Evolutionary conservation across 2,329 filamentous ascomycete species (phyloP).

Genomic region (Cephalotrichum gorgonifer): DNA sequence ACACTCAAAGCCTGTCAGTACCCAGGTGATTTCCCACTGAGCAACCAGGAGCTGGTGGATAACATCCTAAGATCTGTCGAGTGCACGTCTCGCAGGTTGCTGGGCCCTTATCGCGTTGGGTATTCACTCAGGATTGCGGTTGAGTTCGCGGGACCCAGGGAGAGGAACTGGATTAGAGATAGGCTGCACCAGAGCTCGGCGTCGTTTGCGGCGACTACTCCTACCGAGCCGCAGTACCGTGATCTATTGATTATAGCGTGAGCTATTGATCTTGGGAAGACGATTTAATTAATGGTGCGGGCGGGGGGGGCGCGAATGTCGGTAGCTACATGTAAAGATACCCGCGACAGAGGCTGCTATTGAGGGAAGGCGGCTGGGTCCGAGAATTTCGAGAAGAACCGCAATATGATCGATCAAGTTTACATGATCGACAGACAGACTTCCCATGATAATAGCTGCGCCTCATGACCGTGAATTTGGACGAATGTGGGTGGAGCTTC

Average conservation of each 20-base stretch:
- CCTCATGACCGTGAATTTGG: neutral
- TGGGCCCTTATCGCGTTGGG: neutral
- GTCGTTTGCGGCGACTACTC: neutral
- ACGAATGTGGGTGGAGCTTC: too few species aligned
- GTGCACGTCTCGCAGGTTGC: neutral
- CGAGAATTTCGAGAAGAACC: too few species aligned
- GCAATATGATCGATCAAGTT: too few species aligned
- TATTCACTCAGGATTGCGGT: neutral
- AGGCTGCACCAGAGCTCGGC: neutral
- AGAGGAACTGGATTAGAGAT: neutral
- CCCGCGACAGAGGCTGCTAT: too few species aligned
- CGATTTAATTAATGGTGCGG: too few species aligned
- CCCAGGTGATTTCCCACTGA: neutral
- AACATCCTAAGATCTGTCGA: slow-evolving; percentile 2
- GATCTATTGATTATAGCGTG: neutral
- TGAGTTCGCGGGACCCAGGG: neutral
- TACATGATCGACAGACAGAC: too few species aligned
- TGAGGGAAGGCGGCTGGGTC: too few species aligned
- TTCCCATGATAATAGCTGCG: neutral
- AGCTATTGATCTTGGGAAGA: too few species aligned
- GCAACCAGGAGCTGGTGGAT: neutral
- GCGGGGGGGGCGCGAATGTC: too few species aligned
- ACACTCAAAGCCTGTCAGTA: slow-evolving; percentile 10
- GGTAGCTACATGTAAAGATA: too few species aligned
- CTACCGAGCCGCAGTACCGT: neutral